Evolutionary conservation across 371 early-diverging fungal species (phyloP).

Genomic region (Mucor lusitanicus): DNA sequence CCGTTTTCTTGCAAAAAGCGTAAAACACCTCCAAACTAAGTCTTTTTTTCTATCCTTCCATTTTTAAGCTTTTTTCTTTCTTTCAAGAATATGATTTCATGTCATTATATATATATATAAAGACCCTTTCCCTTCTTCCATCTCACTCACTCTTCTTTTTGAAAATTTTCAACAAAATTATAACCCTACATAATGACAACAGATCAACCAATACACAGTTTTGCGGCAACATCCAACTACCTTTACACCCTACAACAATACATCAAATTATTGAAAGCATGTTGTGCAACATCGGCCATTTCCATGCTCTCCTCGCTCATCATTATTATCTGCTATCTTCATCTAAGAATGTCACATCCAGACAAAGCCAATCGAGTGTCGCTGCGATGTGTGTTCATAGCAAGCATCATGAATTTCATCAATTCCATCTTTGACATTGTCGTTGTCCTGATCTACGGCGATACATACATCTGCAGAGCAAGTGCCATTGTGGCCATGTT

Average conservation of each 20-base stretch:
- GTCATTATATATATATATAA: background rate
- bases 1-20: too few relatives aligned
- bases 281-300: background rate
- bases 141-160: background rate
- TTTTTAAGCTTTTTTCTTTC: background rate
- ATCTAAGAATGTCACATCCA: background rate
- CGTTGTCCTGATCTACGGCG: background rate
- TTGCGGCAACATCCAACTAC: background rate
- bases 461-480: slow-evolving; percentile 16
- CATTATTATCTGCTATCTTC: background rate
- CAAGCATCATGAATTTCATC: slow-evolving; percentile 12
- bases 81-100: background rate
- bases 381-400: slow-evolving; percentile 30
- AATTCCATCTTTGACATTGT: slow-evolving; percentile 9
- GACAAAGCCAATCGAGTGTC: slow-evolving; percentile 30
- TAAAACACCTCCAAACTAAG: background rate
- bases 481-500: slow-evolving; percentile 16
- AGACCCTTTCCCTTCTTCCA: background rate
- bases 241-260: background rate
- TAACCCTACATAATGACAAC: background rate
- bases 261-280: background rate
- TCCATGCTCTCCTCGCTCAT: slow-evolving; percentile 4
- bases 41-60: background rate
- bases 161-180: background rate
- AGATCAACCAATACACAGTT: background rate